Conservation (phyloP, 495 filamentous ascomycete genomes). For the Articulospora tetracladia region DNA sequence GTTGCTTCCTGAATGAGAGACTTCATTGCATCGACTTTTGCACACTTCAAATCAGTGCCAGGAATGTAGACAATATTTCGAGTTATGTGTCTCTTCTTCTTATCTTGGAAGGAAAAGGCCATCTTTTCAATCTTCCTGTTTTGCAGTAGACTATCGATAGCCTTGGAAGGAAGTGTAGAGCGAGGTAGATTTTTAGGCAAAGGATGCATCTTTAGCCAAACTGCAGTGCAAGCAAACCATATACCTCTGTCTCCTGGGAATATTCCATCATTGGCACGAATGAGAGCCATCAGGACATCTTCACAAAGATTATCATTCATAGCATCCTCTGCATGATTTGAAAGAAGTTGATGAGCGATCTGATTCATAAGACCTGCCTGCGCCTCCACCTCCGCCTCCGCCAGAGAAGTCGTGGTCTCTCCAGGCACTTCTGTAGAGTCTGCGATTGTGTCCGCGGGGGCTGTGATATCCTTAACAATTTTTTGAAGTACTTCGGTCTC, state of each 20-base stretch:
- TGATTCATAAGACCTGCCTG: background rate
- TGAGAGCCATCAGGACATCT: constrained; percentile 64
- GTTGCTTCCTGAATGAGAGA: constrained; percentile 7
- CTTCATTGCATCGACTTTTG: constrained; percentile 10
- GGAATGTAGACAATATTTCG: constrained; percentile 4
- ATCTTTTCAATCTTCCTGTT: constrained; percentile 54
- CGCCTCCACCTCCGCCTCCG: background rate
- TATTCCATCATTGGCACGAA: constrained; percentile 65
- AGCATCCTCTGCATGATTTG: background rate
- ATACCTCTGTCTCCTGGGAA: constrained; percentile 73
- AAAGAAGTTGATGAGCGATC: background rate
- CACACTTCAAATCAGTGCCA: constrained; percentile 1
- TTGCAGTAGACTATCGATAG: constrained; percentile 59
- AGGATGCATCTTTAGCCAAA: constrained; percentile 56
- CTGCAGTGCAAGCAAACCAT: constrained; percentile 61
- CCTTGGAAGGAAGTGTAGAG: constrained; percentile 36
- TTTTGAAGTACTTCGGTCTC: background rate
- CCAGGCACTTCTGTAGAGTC: background rate
- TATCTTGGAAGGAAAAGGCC: constrained; percentile 55
- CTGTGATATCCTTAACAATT: constrained; percentile 1
- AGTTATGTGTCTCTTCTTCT: constrained; percentile 11
- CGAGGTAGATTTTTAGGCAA: constrained; percentile 37
- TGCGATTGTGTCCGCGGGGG: background rate
- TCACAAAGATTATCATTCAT: constrained; percentile 28
- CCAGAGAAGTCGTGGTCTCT: background rate